phyloP scores from a whole-genome alignment of 2,329 filamentous ascomycete species.

The Neospermospora avenae region DNA sequence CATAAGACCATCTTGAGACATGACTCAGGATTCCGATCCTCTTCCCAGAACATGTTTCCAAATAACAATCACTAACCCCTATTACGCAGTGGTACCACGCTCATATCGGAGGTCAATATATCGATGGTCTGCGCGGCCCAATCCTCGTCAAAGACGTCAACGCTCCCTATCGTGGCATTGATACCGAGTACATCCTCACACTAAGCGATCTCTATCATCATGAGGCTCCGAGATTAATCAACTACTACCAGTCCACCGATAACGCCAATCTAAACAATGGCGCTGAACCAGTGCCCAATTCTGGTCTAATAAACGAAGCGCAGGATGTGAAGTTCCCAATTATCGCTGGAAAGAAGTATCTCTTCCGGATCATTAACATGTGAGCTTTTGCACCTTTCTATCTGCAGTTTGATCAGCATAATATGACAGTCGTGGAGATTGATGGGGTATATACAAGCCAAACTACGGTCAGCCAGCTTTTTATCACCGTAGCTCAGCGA shows the following conservation, averaged over 20 bases:
- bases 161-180: constrained; percentile 45
- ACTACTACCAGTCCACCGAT: constrained; percentile 16
- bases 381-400: constrained; percentile 18
- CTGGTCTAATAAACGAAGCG: constrained; percentile 18
- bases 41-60: no score
- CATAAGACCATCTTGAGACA: no score
- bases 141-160: constrained; percentile 57
- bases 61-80: no score
- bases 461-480: constrained; percentile 40
- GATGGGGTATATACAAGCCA: constrained; percentile 42
- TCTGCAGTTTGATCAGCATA: constrained; percentile 23
- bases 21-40: no score
- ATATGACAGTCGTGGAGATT: constrained; percentile 45
- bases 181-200: constrained; percentile 47
- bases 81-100: constrained; percentile 68
- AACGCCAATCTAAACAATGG: constrained; percentile 36
- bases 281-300: constrained; percentile 19
- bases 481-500: constrained; percentile 45
- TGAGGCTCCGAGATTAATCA: constrained; percentile 30
- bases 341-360: constrained; percentile 21
- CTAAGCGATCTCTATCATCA: constrained; percentile 55
- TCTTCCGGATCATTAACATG: constrained; percentile 25
- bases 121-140: constrained; percentile 60
- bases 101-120: constrained; percentile 43
- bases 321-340: constrained; percentile 22